These are phyloP conservation scores for Hygrophila difformis DNA, from an alignment of 257 asterid genomes.

Conservation along the genomic window DNA sequence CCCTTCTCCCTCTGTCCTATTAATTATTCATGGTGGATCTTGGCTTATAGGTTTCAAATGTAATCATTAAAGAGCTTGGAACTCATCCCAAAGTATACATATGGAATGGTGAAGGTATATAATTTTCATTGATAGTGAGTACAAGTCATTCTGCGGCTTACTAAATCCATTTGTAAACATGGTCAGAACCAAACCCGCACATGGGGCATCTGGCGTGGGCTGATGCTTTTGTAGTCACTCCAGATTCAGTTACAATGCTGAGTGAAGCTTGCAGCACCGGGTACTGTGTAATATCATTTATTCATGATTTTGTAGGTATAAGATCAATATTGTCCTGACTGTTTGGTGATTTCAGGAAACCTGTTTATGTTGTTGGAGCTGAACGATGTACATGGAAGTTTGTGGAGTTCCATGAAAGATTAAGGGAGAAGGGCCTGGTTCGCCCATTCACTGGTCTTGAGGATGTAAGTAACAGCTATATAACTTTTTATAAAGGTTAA, in stretches of 20 bases:
- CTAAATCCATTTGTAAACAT: slow-evolving; percentile 17
- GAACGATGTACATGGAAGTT: slow-evolving; percentile 90
- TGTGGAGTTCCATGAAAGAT: slow-evolving; percentile 67
- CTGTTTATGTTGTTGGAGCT: slow-evolving; percentile 87
- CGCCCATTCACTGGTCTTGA: slow-evolving; percentile 95
- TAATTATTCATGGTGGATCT: slow-evolving; percentile 9
- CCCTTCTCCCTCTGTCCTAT: slow-evolving; percentile 4
- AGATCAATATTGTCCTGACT: slow-evolving; percentile 11
- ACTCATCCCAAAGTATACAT: slow-evolving; percentile 64
- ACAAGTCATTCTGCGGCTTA: slow-evolving; percentile 14
- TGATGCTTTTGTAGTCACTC: slow-evolving; percentile 77
- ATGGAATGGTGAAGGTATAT: slow-evolving; percentile 91
- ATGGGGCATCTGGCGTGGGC: slow-evolving; percentile 99
- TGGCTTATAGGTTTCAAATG: slow-evolving; percentile 41
- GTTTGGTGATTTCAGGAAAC: slow-evolving; percentile 53
- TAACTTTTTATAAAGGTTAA: too few relatives aligned
- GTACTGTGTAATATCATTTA: slow-evolving; percentile 31
- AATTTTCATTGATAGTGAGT: slow-evolving; percentile 1
- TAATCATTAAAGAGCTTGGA: slow-evolving; percentile 69
- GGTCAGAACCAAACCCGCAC: slow-evolving; percentile 87
- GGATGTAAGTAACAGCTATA: slow-evolving; percentile 60
- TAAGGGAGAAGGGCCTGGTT: slow-evolving; percentile 77
- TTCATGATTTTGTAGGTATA: slow-evolving; percentile 14
- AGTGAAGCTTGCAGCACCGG: slow-evolving; percentile 99
- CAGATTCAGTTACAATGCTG: slow-evolving; percentile 93